These are phyloP conservation scores for Aegilops bicornis DNA, from an alignment of 176 grass and related monocot genomes.

Conservation along the genomic window DNA sequence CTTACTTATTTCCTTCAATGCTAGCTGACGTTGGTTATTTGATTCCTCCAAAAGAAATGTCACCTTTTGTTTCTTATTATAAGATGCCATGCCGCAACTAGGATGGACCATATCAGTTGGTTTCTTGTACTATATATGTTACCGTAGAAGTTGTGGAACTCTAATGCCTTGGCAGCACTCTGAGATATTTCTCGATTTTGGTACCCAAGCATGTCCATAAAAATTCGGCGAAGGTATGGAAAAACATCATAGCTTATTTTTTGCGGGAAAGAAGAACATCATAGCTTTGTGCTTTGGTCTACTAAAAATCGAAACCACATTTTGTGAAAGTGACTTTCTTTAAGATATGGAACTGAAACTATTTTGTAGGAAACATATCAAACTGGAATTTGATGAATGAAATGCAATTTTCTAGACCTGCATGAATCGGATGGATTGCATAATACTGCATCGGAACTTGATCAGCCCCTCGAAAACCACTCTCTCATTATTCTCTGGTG, in stretches of 20 bases:
- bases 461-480: not conserved
- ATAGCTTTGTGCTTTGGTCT: not conserved
- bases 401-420: not conserved
- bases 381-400: not conserved
- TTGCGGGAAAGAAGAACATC: not conserved
- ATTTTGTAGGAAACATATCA: not conserved
- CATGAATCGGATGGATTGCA: not conserved
- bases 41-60: not conserved
- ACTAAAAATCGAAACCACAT: not conserved
- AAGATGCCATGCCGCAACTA: conserved; percentile 2
- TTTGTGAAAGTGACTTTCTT: not conserved
- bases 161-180: not conserved
- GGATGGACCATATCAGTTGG: not conserved
- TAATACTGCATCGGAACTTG: not conserved
- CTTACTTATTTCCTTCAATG: not conserved
- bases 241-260: not conserved
- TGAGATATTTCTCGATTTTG: not conserved
- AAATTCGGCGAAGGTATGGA: not conserved
- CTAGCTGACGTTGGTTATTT: not conserved
- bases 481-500: not conserved
- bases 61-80: conserved; percentile 8
- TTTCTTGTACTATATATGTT: conserved; percentile 15
- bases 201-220: not conserved
- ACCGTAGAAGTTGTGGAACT: not conserved
- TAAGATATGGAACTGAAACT: not conserved